These are phyloP conservation scores for Phytophthora megakarya DNA, from an alignment of 352 stramenopile species.

Conservation along the genomic window DNA sequence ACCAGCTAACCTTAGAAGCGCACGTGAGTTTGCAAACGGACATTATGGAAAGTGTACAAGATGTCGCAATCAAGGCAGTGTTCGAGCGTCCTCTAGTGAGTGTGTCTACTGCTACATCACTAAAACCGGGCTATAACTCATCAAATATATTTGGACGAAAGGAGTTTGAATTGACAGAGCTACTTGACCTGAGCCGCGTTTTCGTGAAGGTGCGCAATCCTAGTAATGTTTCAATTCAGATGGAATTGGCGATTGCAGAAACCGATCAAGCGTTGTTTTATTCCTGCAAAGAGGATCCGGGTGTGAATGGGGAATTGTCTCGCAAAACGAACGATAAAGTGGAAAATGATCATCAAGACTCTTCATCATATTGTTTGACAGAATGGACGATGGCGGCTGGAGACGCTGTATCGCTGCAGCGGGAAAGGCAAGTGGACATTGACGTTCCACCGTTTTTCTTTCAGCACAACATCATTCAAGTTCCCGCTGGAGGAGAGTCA, in stretches of 20 bases:
- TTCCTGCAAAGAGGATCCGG: conserved; percentile 34
- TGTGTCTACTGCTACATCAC: background rate
- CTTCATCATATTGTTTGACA: conserved; percentile 36
- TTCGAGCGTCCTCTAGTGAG: conserved; percentile 45
- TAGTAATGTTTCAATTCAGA: conserved; percentile 48
- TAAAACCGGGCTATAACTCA: background rate
- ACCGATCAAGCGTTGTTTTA: conserved; percentile 54
- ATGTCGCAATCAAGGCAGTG: conserved; percentile 38
- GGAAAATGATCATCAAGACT: conserved; percentile 11
- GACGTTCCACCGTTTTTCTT: conserved; percentile 47
- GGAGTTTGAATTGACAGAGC: conserved; percentile 49
- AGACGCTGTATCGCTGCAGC: conserved; percentile 7
- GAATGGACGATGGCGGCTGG: conserved; percentile 41
- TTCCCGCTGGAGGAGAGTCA: conserved; percentile 25
- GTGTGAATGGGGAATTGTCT: background rate
- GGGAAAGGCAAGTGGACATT: conserved; percentile 11
- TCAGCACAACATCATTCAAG: conserved; percentile 27
- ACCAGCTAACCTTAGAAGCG: conserved; percentile 19
- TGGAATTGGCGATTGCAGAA: conserved; percentile 52
- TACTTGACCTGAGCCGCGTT: conserved; percentile 28
- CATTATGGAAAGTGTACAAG: conserved; percentile 37
- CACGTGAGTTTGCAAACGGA: conserved; percentile 42
- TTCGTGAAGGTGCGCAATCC: conserved; percentile 55
- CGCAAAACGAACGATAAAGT: background rate
- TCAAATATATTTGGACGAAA: conserved; percentile 1